These are phyloP conservation scores for Neurospora sp. DNA, from an alignment of 495 filamentous ascomycete genomes.

Conservation along the genomic window DNA sequence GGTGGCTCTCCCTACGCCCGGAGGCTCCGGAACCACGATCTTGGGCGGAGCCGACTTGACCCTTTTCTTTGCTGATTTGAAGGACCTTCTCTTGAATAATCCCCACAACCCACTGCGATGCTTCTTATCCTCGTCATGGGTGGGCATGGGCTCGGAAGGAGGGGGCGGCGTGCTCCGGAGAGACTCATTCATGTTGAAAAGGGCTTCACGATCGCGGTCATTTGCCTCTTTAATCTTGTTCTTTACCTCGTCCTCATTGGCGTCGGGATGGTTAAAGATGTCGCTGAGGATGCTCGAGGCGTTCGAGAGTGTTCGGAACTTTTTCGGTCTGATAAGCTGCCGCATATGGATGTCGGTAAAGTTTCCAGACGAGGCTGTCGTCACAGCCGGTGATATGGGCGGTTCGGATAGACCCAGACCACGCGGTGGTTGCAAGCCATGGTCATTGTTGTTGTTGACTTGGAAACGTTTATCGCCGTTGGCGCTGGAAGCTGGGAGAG, in stretches of 20 bases:
- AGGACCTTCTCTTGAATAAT: conserved; percentile 1
- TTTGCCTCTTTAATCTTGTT: conserved; percentile 13
- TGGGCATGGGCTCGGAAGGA: conserved; percentile 22
- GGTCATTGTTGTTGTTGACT: neutral
- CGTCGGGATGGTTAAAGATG: conserved; percentile 16
- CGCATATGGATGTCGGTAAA: conserved; percentile 3
- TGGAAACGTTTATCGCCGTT: neutral
- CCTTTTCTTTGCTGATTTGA: neutral
- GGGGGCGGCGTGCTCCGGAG: conserved; percentile 32
- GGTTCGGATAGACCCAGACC: neutral
- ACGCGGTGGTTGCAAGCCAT: neutral
- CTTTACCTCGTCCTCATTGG: conserved; percentile 8
- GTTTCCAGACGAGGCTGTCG: neutral
- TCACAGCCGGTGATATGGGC: neutral
- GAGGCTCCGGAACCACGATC: conserved; percentile 35
- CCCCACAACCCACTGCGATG: conserved; percentile 7
- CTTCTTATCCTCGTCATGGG: conserved; percentile 1
- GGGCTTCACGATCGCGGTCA: conserved; percentile 7
- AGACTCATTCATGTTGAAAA: conserved; percentile 27
- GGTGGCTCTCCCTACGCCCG: conserved; percentile 30
- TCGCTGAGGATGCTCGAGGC: conserved; percentile 15
- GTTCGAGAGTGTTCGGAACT: conserved; percentile 11
- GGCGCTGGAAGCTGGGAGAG: neutral
- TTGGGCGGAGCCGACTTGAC: conserved; percentile 7
- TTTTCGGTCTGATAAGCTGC: conserved; percentile 6